Base-by-base conservation (phyloP, 2,329 filamentous ascomycete species). In the Monosporascus sp. region DNA sequence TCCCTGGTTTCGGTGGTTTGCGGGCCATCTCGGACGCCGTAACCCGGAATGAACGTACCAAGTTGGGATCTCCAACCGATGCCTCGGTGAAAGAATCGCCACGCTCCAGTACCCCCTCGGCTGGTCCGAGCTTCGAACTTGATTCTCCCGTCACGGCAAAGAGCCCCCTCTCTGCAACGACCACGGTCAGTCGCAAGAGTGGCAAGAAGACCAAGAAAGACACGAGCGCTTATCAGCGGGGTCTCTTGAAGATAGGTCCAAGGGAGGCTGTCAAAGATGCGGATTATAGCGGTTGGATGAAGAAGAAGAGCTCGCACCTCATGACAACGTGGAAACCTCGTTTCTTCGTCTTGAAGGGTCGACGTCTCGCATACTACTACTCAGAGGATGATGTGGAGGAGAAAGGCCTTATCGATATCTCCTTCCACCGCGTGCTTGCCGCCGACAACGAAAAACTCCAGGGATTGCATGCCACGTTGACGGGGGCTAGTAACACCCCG, bases 241-340 rank as follows among this genome's bases (percentile, higher is more conserved):
- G 94, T 0, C 74, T 97, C 41, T 81, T 89, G 61, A 91, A 92
- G 70, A 88, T 93, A 55, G 75, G 82, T 0, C 94, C 94, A 0
- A 78, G 84, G 52, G 90, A 96, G 66, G 91, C 93, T 55, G 94
- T 96, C 71, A 75, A 84, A 56, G 85, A 84, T 56, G 93, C 90
- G 52, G 93, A 99, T 66, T 97, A 96, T 69, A 93, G 87, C 64
- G 94, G 94, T 1, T 99, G 94, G 94, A 99, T 99, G 94, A 97
- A 94, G 78, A 99, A 99, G 80, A 92, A 95, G 72, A 96, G 90
- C 55, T 93, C 90, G 1, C 94, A 93, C 64, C 77, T 97, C 37
- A 96, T 99, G 87, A 91, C 91, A 2, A 96, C 92, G 2, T 99
- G 94, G 94, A 99, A 97, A 67, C 89, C 92, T 14, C 86, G 94